These are phyloP conservation scores for Boletellus dicymbophilus DNA, from an alignment of 1,284 basidiomycete species.

Conservation along the genomic window DNA sequence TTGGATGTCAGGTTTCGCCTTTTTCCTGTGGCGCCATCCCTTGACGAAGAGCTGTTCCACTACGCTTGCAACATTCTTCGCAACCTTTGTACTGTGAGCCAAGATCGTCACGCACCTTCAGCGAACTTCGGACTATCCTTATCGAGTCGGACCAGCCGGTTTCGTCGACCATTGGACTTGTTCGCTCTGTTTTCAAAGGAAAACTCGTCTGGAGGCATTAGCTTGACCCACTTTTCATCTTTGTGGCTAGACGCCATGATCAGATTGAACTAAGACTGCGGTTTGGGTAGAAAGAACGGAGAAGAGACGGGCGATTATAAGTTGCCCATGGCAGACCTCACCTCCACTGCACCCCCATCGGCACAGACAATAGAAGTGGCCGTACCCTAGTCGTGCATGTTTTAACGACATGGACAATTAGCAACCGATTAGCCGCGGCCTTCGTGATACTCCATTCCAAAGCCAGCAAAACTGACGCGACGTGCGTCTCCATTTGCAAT, in stretches of 20 bases:
- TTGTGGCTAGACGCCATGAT: slow-evolving; percentile 20
- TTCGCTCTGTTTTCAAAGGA: slow-evolving; percentile 45
- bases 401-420: slow-evolving; percentile 21
- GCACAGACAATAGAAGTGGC: slow-evolving; percentile 12
- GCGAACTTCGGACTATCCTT: slow-evolving; percentile 19
- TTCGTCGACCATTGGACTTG: slow-evolving; percentile 33
- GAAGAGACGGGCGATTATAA: slow-evolving; percentile 21
- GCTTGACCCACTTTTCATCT: slow-evolving; percentile 33
- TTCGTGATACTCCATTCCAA: slow-evolving; percentile 1
- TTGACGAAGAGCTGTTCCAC: slow-evolving; percentile 52
- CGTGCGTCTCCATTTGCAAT: slow-evolving; percentile 3
- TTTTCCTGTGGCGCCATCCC: slow-evolving; percentile 60
- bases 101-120: slow-evolving; percentile 21
- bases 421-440: slow-evolving; percentile 13
- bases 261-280: slow-evolving; percentile 5
- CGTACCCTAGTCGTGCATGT: slow-evolving; percentile 8
- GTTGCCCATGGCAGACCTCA: slow-evolving; percentile 19
- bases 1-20: slow-evolving; percentile 48
- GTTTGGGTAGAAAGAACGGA: not conserved
- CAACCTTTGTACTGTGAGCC: not conserved
- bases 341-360: slow-evolving; percentile 21
- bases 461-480: slow-evolving; percentile 12
- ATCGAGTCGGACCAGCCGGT: slow-evolving; percentile 38
- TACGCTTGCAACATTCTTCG: slow-evolving; percentile 23
- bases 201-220: slow-evolving; percentile 43